Conservation (phyloP, 2,329 filamentous ascomycete species). For the Blastomyces emzantsi region DNA sequence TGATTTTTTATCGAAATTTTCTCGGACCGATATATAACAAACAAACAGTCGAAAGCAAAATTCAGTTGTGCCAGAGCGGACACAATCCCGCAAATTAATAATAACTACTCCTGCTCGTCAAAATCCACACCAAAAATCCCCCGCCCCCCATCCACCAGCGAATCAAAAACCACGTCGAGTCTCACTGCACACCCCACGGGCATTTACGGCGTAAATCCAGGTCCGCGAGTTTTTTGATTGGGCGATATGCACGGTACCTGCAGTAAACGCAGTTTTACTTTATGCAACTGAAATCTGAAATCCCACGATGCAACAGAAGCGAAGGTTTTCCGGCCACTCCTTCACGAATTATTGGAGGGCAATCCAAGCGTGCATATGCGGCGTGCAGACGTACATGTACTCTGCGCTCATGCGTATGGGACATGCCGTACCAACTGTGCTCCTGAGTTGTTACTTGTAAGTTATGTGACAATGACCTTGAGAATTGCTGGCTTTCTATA, state of each 20-base stretch:
- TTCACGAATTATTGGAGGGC: too few relatives aligned
- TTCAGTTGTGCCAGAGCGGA: too few relatives aligned
- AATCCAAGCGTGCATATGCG: too few relatives aligned
- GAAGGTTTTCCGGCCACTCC: background rate
- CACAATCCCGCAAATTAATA: too few relatives aligned
- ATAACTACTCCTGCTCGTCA: background rate
- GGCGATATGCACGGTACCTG: background rate
- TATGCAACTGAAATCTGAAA: background rate
- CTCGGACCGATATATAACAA: background rate
- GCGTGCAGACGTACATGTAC: too few relatives aligned
- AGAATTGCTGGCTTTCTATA: too few relatives aligned
- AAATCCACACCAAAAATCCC: background rate
- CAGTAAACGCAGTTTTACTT: background rate
- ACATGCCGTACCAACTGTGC: too few relatives aligned
- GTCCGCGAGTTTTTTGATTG: background rate
- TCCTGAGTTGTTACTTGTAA: too few relatives aligned
- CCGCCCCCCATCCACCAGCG: background rate
- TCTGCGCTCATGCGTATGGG: too few relatives aligned
- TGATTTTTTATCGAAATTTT: background rate
- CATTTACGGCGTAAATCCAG: background rate
- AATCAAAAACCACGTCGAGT: background rate
- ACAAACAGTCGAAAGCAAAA: too few relatives aligned
- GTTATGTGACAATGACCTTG: too few relatives aligned
- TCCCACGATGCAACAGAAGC: background rate
- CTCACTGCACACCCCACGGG: background rate